These are phyloP conservation scores for Narthecium ossifragum DNA, from an alignment of 106 monocot species.

Conservation along the genomic window DNA sequence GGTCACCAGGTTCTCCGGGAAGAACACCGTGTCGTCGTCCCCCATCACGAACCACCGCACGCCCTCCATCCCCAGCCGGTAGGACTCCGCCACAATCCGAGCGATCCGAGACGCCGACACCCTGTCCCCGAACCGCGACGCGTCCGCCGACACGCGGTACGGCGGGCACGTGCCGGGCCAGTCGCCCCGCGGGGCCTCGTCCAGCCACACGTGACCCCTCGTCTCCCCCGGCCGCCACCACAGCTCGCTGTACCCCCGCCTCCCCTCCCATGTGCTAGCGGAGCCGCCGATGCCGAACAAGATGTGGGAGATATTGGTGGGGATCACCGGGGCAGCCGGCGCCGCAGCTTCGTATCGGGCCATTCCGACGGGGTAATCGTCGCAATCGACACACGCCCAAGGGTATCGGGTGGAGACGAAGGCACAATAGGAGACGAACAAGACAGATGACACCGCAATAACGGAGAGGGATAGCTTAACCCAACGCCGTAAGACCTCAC, in stretches of 20 bases:
- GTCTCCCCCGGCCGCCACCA: conserved; percentile 57
- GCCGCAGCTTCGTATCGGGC: not conserved
- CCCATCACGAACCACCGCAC: conserved; percentile 90
- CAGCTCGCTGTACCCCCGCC: conserved; percentile 53
- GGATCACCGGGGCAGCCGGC: not conserved
- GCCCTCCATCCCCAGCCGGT: conserved; percentile 8
- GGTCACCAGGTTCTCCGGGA: conserved; percentile 61
- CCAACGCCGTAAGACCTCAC: conserved; percentile 2
- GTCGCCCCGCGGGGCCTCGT: conserved; percentile 23
- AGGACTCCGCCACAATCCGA: conserved; percentile 44
- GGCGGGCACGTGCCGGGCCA: conserved; percentile 46
- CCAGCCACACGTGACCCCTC: conserved; percentile 69
- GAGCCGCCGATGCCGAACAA: conserved; percentile 73
- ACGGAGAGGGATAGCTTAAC: conserved; percentile 14
- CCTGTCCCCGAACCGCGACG: conserved; percentile 35
- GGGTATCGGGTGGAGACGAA: conserved; percentile 17
- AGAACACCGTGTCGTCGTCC: conserved; percentile 93
- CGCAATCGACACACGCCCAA: conserved; percentile 6
- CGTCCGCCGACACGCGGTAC: conserved; percentile 37
- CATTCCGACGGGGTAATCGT: not conserved
- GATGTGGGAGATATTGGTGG: conserved; percentile 62
- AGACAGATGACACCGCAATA: conserved; percentile 24
- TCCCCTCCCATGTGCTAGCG: conserved; percentile 40
- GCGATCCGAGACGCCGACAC: conserved; percentile 61
- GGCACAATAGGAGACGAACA: conserved; percentile 30